A percentile compares a stretch with the other conserved stretches of the same genome.
Evolutionary conservation across 2,329 filamentous ascomycete genomes (phyloP).

Genomic region (Colletotrichum australisinense): DNA sequence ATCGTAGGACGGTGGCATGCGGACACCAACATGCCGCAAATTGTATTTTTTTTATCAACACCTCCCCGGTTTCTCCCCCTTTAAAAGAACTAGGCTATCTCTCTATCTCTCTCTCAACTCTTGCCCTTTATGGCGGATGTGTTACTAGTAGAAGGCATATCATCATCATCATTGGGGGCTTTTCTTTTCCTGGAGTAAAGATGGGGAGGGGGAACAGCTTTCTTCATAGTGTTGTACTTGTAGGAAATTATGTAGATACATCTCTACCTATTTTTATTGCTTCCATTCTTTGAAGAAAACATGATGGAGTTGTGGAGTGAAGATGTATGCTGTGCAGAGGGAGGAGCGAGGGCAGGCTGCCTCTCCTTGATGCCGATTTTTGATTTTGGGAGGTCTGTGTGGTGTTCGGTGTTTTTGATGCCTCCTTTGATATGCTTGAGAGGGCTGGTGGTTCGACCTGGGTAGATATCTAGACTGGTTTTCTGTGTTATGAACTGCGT

Average conservation of each 20-base stretch:
- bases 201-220: background rate
- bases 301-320: background rate
- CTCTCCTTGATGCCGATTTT: no score
- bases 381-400: no score
- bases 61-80: background rate
- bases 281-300: background rate
- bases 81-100: background rate
- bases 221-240: conserved; percentile 23
- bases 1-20: background rate
- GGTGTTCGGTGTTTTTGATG: no score
- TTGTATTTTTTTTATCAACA: background rate
- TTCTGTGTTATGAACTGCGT: no score
- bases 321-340: background rate
- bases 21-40: background rate
- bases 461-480: no score
- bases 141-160: conserved; percentile 24
- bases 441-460: no score
- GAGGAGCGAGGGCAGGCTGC: no score
- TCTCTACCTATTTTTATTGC: conserved; percentile 17
- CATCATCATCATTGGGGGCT: conserved; percentile 25
- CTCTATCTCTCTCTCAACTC: conserved; percentile 31
- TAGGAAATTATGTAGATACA: conserved; percentile 32
- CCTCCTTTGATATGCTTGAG: no score
- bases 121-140: conserved; percentile 19
- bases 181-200: conserved; percentile 24